Evolutionary conservation across 2,329 filamentous ascomycete species (phyloP).

Genomic region (Fusarium multiceps): DNA sequence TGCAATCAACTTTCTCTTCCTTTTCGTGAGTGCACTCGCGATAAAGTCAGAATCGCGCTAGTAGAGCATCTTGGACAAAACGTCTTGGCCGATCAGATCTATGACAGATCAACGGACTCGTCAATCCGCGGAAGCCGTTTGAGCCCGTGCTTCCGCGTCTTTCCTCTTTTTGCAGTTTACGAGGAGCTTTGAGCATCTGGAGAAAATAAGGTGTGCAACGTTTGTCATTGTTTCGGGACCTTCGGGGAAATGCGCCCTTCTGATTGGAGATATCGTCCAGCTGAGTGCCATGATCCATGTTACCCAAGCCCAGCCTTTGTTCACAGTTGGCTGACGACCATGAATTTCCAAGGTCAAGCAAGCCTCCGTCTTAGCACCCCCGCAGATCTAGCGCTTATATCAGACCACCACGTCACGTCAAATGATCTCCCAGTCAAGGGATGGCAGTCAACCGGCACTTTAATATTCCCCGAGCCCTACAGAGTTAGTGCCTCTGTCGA

Average conservation of each 20-base stretch:
- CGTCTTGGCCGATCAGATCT: not conserved
- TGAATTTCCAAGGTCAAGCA: not conserved
- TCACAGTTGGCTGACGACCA: not conserved
- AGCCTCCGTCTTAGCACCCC: not conserved
- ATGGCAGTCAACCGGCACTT: not conserved
- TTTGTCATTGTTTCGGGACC: not conserved
- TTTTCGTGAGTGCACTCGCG: not conserved
- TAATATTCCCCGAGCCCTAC: slow-evolving; percentile 13
- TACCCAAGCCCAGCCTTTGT: not conserved
- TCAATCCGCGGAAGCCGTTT: not conserved
- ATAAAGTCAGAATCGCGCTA: not conserved
- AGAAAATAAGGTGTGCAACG: not conserved
- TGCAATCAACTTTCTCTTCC: not conserved
- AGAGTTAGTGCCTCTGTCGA: not conserved
- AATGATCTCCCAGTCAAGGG: not conserved
- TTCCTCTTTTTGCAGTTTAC: not conserved
- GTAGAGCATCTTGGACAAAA: not conserved
- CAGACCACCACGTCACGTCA: not conserved
- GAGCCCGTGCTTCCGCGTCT: not conserved
- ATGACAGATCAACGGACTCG: not conserved
- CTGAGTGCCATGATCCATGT: slow-evolving; percentile 1
- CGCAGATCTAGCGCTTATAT: slow-evolving; percentile 21
- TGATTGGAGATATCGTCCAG: not conserved
- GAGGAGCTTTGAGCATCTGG: not conserved
- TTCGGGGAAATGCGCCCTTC: not conserved